These are phyloP conservation scores for Malassezia obtusa DNA, from an alignment of 1,284 basidiomycete genomes.

Conservation along the genomic window DNA sequence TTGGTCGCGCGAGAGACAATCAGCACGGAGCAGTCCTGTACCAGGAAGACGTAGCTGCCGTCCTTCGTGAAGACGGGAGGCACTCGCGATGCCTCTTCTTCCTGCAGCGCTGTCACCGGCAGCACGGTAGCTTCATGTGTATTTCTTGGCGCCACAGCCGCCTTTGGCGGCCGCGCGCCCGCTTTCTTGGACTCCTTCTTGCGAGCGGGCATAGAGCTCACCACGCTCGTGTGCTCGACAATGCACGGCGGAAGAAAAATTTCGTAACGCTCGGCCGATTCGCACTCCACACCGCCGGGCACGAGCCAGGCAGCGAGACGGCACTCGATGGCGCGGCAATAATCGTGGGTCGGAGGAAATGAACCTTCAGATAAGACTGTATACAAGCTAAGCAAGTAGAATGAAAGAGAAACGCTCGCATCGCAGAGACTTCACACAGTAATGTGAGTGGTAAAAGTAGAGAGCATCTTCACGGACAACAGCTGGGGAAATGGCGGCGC, in stretches of 20 bases:
- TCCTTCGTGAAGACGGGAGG: slow-evolving; percentile 19
- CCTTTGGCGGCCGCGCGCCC: background rate
- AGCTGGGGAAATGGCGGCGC: too few relatives aligned
- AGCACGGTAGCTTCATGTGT: background rate
- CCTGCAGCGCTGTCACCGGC: slow-evolving; percentile 12
- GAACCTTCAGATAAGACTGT: too few relatives aligned
- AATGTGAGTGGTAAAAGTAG: too few relatives aligned
- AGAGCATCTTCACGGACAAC: too few relatives aligned
- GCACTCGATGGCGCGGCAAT: too few relatives aligned
- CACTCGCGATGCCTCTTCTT: slow-evolving; percentile 4
- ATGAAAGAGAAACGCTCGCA: too few relatives aligned
- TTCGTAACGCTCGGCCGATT: slow-evolving; percentile 11
- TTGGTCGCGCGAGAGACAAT: slow-evolving; percentile 39
- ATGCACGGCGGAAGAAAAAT: slow-evolving; percentile 14
- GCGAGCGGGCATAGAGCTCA: slow-evolving; percentile 1
- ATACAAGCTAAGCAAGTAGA: too few relatives aligned
- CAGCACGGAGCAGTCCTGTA: slow-evolving; percentile 30
- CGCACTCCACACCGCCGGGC: background rate
- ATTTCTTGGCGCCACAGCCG: background rate
- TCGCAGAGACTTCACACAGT: too few relatives aligned
- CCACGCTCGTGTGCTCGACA: background rate
- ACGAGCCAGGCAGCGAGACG: background rate
- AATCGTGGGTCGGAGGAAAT: too few relatives aligned
- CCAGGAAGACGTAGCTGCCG: slow-evolving; percentile 36
- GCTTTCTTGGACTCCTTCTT: slow-evolving; percentile 4